Conservation (phyloP, 257 asterid species). For the Capsicum pubescens region DNA sequence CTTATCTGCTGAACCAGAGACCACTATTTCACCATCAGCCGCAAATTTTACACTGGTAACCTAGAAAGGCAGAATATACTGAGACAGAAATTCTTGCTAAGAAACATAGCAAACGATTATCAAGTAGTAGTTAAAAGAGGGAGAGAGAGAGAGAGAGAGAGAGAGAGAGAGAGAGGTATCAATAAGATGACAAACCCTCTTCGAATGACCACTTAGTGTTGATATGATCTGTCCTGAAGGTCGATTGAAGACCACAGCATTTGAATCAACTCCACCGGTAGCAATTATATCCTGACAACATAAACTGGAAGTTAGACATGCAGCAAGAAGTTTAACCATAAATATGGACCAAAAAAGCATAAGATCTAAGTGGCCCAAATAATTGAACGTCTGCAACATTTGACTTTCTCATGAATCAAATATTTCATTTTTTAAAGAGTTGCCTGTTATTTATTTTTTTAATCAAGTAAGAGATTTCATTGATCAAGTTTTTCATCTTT, state of each 20-base stretch:
- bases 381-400: not conserved
- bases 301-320: slow-evolving; percentile 9
- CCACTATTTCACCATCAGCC: slow-evolving; percentile 72
- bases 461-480: too few species aligned
- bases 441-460: too few species aligned
- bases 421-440: not conserved
- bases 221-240: slow-evolving; percentile 90
- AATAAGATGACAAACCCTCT: slow-evolving; percentile 63
- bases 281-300: slow-evolving; percentile 82
- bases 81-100: not conserved
- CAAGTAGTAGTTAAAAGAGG: too few species aligned
- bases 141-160: too few species aligned
- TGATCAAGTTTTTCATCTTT: too few species aligned
- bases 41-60: slow-evolving; percentile 71
- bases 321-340: not conserved
- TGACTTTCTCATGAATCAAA: not conserved
- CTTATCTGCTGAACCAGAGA: slow-evolving; percentile 96
- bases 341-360: slow-evolving; percentile 4
- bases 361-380: not conserved
- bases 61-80: slow-evolving; percentile 29
- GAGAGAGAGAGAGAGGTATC: not conserved
- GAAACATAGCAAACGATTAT: too few species aligned
- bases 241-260: slow-evolving; percentile 84
- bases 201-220: slow-evolving; percentile 95
- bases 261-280: slow-evolving; percentile 89